Base-by-base conservation (phyloP, 2,329 filamentous ascomycete genomes). In the Aspergillus sclerotialis region DNA sequence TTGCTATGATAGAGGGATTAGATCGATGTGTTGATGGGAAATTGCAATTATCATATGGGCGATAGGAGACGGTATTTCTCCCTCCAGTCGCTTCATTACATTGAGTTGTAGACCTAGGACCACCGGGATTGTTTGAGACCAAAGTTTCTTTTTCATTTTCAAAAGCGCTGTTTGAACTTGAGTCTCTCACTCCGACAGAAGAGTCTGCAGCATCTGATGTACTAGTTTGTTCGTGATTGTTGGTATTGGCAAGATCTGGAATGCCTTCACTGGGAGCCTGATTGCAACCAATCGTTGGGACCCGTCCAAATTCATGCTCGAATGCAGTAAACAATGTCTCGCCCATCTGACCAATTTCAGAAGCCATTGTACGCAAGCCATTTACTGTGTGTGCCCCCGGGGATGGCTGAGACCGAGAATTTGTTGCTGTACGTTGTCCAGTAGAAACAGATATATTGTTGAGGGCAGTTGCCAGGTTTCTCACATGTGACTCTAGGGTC, bases 321-420 rank as follows among this genome's bases (percentile, higher is more conserved):
- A 65, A 62, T 1, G 57, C 49, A 5, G 58, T 42, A 34, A 61
- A 60, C 12, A 67, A 40, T 7, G 59, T 58, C 30, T 53, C 52
- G 4, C 61, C 55, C 32, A 63, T 53, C 28, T 64, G 48, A 29
- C 61, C 60, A 28, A 68, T 44, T 30, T 66, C 63, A n/a, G 50
- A 46, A 4, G 64, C 57, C 44, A 70, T 56, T 33, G 43, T 52
- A 32, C 57, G 61, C 23, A 70, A 48, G 16, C 57, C 52, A 21
- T 56, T 50, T 6, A 63, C 50, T 10, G 64, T 44, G 37, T 56
- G 53, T 27, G 63, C 58, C 14, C 62, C 51, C 9, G 58, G 48
- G 28, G 56, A 56, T 12, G 57, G 39, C 19, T 65, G 61, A 6
- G 53, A 49, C 16, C 60, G 51, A 15, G 57, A 51, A n/a, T 53